These are phyloP conservation scores for Coriolopsis trogii DNA, from an alignment of 1,284 basidiomycete species.

Conservation along the genomic window DNA sequence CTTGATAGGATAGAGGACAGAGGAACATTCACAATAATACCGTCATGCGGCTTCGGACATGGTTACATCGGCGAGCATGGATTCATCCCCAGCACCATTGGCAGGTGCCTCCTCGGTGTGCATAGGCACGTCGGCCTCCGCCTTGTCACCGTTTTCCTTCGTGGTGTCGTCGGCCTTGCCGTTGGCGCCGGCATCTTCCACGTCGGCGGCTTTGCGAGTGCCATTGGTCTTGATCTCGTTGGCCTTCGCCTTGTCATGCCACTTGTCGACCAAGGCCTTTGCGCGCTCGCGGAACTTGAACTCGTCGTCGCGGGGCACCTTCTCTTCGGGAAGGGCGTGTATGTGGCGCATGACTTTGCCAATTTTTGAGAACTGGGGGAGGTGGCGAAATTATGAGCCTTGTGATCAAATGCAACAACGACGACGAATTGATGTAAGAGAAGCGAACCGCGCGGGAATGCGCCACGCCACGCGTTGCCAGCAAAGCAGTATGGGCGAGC, in stretches of 20 bases:
- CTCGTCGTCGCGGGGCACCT: slow-evolving; percentile 83
- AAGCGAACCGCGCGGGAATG: slow-evolving; percentile 27
- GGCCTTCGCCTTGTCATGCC: slow-evolving; percentile 65
- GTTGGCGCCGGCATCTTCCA: slow-evolving; percentile 28
- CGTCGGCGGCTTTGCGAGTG: slow-evolving; percentile 27
- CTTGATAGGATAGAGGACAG: no score
- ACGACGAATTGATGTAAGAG: slow-evolving; percentile 15
- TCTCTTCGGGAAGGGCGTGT: slow-evolving; percentile 62
- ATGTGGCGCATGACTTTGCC: slow-evolving; percentile 99
- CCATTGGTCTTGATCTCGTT: slow-evolving; percentile 34
- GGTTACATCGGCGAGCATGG: slow-evolving; percentile 45
- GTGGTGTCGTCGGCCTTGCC: slow-evolving; percentile 29
- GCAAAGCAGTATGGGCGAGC: slow-evolving; percentile 17
- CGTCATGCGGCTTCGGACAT: slow-evolving; percentile 44
- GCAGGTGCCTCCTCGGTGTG: slow-evolving; percentile 29
- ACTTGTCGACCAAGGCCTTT: slow-evolving; percentile 72
- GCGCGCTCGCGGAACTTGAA: slow-evolving; percentile 87
- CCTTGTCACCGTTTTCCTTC: slow-evolving; percentile 20
- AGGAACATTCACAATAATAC: background rate
- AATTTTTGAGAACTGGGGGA: slow-evolving; percentile 85
- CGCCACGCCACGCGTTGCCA: slow-evolving; percentile 24
- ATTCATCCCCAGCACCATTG: slow-evolving; percentile 36
- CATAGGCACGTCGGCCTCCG: slow-evolving; percentile 28
- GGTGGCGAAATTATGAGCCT: slow-evolving; percentile 19
- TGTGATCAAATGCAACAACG: slow-evolving; percentile 23